Percentiles rank a stretch among this genome's conserved stretches.
phyloP scores from a whole-genome alignment of 2,329 filamentous ascomycete genomes.

The Endoconidiophora polonica region DNA sequence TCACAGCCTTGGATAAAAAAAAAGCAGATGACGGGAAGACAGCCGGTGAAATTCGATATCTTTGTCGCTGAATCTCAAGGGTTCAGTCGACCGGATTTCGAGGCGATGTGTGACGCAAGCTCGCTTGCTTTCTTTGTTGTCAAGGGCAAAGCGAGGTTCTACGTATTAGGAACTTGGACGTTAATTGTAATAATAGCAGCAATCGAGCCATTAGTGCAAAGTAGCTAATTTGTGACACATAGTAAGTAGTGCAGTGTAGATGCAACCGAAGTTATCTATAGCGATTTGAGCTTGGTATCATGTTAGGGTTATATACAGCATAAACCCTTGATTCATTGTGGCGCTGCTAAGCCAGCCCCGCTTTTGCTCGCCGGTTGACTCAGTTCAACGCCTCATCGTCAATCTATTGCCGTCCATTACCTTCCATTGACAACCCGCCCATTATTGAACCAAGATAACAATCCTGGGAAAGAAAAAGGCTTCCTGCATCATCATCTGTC shows the following conservation, averaged over 20 bases:
- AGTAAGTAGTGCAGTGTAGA: too few relatives aligned
- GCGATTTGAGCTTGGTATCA: too few relatives aligned
- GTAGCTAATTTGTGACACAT: too few relatives aligned
- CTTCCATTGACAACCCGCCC: conserved; percentile 8
- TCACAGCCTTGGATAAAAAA: too few relatives aligned
- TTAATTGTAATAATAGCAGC: too few relatives aligned
- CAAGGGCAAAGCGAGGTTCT: too few relatives aligned
- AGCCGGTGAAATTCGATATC: too few relatives aligned
- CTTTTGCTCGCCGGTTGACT: conserved; percentile 12
- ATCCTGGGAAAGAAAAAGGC: background rate
- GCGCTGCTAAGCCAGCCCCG: conserved; percentile 3
- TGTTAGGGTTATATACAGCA: background rate
- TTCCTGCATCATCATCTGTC: background rate
- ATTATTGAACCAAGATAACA: background rate
- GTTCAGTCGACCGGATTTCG: background rate
- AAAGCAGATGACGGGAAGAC: too few relatives aligned
- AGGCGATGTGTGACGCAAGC: background rate
- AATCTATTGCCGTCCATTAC: conserved; percentile 12
- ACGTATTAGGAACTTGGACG: too few relatives aligned
- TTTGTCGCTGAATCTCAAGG: too few relatives aligned
- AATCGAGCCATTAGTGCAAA: too few relatives aligned
- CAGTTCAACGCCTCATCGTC: conserved; percentile 7
- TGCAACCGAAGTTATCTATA: too few relatives aligned
- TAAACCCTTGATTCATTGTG: background rate
- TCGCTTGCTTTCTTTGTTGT: background rate